phyloP scores from a whole-genome alignment of 257 asterid species.

The Solanum gracilifrons region DNA sequence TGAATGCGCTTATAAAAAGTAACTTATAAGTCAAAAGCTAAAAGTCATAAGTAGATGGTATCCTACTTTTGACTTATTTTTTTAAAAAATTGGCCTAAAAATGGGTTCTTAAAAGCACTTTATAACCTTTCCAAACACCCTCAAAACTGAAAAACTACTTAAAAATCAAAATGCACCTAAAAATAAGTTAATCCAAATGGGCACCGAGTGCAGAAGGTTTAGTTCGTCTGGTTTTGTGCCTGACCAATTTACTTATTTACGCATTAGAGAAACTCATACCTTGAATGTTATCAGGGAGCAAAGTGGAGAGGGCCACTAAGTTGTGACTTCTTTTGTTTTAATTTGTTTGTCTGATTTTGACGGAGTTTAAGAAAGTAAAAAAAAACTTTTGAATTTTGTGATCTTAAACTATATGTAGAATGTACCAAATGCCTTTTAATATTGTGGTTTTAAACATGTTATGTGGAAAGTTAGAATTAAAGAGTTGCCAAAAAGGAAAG shows the following conservation, averaged over 20 bases:
- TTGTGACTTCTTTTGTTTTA: not conserved
- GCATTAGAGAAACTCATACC: not conserved
- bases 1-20: not conserved
- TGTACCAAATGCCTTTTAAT: not conserved
- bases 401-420: not conserved
- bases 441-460: not conserved
- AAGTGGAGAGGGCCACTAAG: not conserved
- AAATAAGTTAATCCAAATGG: not conserved
- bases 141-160: not conserved
- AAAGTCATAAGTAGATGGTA: not conserved
- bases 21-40: not conserved
- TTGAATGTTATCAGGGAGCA: not conserved
- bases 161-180: not conserved
- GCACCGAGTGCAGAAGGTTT: not conserved
- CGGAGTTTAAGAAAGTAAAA: not conserved
- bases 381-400: not conserved
- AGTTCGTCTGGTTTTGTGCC: not conserved
- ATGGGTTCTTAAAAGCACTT: not conserved
- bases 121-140: not conserved
- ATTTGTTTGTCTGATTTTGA: not conserved
- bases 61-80: not conserved
- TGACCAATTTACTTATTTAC: not conserved
- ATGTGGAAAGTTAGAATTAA: not conserved
- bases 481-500: not conserved
- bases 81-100: not conserved